Base-by-base conservation (phyloP, 805 yeast species). In the Ogataea glucozyma region DNA sequence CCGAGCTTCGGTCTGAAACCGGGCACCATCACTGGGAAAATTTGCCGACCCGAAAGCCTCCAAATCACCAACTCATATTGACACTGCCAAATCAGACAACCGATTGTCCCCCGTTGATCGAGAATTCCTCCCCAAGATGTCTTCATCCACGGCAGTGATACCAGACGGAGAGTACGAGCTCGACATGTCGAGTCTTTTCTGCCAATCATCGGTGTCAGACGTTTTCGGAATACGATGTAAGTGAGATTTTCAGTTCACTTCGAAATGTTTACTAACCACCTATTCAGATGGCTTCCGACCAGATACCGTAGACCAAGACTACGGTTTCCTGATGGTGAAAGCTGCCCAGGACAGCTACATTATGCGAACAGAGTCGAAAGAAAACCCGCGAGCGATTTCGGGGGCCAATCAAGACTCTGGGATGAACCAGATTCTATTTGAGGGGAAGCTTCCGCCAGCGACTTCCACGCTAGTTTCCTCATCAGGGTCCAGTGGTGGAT, bases 141-240 rank as follows among this genome's bases (percentile, higher is more conserved):
- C 33, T 24, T 36, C 11, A 31, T 22, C 33, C 24, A 9, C 36
- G 8, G 26, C 13, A 18, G 17, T 23, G 38, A 45, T 64, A 16
- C 64, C 69, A 0, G 70, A 66, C 51, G 69, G 69, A 2, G 69
- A 66, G 38, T 66, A 64, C 39, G 65, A 61, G 10, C 40, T 66
- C 18, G 68, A 63, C 32, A 33, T 66, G 41, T 57, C 66, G 5
- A 44, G 56, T 16, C 47, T 62, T 12, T 57, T 55, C 32, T 39
- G 49, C 11, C 39, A 44, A 14, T 29, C 46, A 6, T 22, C 46
- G 4, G n/a, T 31, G 4, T 47, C 54, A 2, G 64, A 60, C 8
- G 46, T 55, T 9, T 64, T 65, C 43, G 68, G 66, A 3, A 40
- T 64, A 31, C 52, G 65, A 37, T 64, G 65, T 62, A 49, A 46